These are phyloP conservation scores for Claviceps fusiformis DNA, from an alignment of 2,329 filamentous ascomycete species.

Conservation along the genomic window DNA sequence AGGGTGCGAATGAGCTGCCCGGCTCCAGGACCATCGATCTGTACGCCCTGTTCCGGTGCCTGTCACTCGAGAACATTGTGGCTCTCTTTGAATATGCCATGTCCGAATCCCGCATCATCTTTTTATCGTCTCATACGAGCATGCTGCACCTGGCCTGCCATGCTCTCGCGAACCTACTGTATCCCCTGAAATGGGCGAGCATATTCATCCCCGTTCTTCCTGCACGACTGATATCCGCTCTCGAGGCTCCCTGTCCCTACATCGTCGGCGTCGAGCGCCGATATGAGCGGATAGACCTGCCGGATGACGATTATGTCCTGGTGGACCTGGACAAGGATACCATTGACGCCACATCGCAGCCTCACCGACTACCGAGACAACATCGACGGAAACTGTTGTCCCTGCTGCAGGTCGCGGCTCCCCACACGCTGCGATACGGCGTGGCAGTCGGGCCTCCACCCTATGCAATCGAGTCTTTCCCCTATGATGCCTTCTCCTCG, in stretches of 20 bases:
- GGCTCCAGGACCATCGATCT: conserved; percentile 84
- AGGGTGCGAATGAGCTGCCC: conserved; percentile 84
- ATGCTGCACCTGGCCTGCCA: conserved; percentile 92
- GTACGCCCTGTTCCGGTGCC: conserved; percentile 78
- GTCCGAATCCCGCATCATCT: conserved; percentile 87
- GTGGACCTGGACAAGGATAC: conserved; percentile 87
- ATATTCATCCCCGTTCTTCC: conserved; percentile 90
- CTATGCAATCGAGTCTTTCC: conserved; percentile 87
- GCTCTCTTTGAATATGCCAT: conserved; percentile 87
- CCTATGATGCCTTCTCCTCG: conserved; percentile 76
- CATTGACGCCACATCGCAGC: conserved; percentile 70
- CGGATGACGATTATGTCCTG: conserved; percentile 89
- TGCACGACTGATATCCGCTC: conserved; percentile 71
- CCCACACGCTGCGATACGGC: conserved; percentile 75
- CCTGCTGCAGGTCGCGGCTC: conserved; percentile 77
- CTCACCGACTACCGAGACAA: conserved; percentile 71
- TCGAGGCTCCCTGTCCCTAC: conserved; percentile 92
- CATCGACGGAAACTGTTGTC: conserved; percentile 82
- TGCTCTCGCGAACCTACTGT: conserved; percentile 73
- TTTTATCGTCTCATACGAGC: conserved; percentile 86
- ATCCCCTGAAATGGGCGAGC: conserved; percentile 84
- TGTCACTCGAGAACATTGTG: conserved; percentile 86
- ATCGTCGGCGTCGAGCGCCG: conserved; percentile 91
- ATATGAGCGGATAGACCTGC: conserved; percentile 74
- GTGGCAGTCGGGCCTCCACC: conserved; percentile 79